Conservation (phyloP, 2,329 filamentous ascomycete species). For the Pseudogymnoascus sp. region DNA sequence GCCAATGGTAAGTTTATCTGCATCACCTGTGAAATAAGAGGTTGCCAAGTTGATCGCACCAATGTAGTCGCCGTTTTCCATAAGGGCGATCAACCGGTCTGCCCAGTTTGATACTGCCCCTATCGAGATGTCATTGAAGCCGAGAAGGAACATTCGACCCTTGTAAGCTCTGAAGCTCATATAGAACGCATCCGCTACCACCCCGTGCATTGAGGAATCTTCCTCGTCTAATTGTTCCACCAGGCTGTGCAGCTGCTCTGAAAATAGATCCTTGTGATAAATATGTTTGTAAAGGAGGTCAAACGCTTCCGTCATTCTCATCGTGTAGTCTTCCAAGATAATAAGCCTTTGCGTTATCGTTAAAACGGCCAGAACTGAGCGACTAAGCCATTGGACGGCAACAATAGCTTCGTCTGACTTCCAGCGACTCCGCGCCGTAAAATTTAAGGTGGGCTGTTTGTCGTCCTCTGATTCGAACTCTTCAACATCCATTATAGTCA, state of each 20-base stretch:
- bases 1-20: constrained; percentile 91
- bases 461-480: constrained; percentile 63
- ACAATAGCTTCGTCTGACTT: constrained; percentile 92
- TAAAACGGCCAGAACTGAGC: constrained; percentile 82
- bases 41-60: constrained; percentile 84
- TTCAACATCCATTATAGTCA: constrained; percentile 85
- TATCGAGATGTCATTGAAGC: constrained; percentile 88
- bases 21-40: constrained; percentile 80
- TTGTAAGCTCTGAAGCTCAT: constrained; percentile 98
- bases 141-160: constrained; percentile 80
- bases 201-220: constrained; percentile 83
- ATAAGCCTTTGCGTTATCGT: constrained; percentile 92
- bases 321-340: constrained; percentile 79
- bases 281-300: constrained; percentile 88
- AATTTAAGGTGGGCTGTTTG: constrained; percentile 69
- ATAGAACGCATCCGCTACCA: constrained; percentile 93
- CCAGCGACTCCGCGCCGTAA: constrained; percentile 80
- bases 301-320: constrained; percentile 90
- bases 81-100: constrained; percentile 81
- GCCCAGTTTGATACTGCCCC: constrained; percentile 96
- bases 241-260: constrained; percentile 70
- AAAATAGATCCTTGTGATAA: constrained; percentile 86
- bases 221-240: constrained; percentile 86
- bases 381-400: constrained; percentile 91
- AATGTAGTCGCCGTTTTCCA: constrained; percentile 96